phyloP scores from a whole-genome alignment of 352 stramenopile genomes.

The Bremia lactucae region DNA sequence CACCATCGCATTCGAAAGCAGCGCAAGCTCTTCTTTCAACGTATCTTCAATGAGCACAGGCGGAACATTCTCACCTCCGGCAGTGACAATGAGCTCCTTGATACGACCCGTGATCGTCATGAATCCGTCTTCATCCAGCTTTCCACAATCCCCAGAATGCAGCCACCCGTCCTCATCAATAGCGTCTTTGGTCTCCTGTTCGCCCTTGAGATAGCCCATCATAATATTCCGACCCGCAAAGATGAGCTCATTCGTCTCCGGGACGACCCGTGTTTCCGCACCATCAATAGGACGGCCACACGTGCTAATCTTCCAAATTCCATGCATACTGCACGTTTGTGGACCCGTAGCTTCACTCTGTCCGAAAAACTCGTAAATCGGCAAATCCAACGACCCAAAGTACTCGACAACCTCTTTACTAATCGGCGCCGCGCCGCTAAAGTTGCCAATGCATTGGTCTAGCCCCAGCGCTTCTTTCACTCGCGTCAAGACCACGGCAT shows the following conservation, averaged over 20 bases:
- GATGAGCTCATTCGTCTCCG: conserved; percentile 59
- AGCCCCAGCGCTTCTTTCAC: conserved; percentile 86
- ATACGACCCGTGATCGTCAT: conserved; percentile 92
- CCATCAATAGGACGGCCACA: conserved; percentile 73
- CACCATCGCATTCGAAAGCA: conserved; percentile 88
- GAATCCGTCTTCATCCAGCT: conserved; percentile 87
- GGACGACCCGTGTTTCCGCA: conserved; percentile 43
- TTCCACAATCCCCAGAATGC: conserved; percentile 89
- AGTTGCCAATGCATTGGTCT: conserved; percentile 73
- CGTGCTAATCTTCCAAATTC: conserved; percentile 85
- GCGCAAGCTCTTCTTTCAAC: conserved; percentile 80
- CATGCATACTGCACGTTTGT: conserved; percentile 60
- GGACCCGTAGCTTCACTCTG: conserved; percentile 88
- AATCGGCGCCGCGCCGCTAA: conserved; percentile 86
- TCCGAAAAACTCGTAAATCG: conserved; percentile 90
- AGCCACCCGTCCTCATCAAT: conserved; percentile 91
- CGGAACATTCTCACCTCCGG: conserved; percentile 93
- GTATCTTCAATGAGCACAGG: conserved; percentile 88
- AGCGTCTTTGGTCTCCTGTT: conserved; percentile 74
- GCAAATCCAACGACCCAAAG: conserved; percentile 91
- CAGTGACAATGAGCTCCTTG: conserved; percentile 93
- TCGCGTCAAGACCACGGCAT: conserved; percentile 77
- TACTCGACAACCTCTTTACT: conserved; percentile 90
- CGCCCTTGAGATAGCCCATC: conserved; percentile 83
- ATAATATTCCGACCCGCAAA: conserved; percentile 82